phyloP scores from a whole-genome alignment of 1,284 basidiomycete species.

The Anthracocystis setariae region DNA sequence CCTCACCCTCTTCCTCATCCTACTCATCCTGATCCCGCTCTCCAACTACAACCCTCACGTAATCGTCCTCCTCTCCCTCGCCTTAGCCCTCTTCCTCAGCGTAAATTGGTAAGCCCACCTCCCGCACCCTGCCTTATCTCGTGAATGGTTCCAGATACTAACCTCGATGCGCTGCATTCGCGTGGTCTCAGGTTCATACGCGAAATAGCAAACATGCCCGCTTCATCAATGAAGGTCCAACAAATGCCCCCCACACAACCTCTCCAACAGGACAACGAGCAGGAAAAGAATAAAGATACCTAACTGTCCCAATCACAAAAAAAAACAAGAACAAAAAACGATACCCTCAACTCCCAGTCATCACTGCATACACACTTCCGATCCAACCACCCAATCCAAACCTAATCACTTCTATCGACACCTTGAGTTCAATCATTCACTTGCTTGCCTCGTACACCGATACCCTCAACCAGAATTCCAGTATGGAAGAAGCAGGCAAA shows the following conservation, averaged over 20 bases:
- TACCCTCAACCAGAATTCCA: too few relatives aligned
- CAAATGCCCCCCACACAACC: constrained; percentile 53
- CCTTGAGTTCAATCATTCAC: too few relatives aligned
- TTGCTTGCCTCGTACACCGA: too few relatives aligned
- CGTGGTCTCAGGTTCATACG: constrained; percentile 46
- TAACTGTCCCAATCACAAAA: not conserved
- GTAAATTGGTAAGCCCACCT: constrained; percentile 66
- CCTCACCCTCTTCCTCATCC: constrained; percentile 67
- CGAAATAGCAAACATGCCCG: constrained; percentile 52
- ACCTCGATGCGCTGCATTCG: not conserved
- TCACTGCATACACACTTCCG: not conserved
- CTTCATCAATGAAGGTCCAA: constrained; percentile 42
- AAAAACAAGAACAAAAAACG: not conserved
- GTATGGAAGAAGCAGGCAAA: too few relatives aligned
- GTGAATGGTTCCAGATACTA: not conserved
- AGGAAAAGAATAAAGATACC: constrained; percentile 27
- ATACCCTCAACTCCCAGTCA: not conserved
- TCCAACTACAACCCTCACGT: constrained; percentile 68
- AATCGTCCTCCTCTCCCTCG: constrained; percentile 62
- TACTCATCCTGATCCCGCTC: constrained; percentile 60
- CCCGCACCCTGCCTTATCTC: not conserved
- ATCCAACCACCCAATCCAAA: too few relatives aligned
- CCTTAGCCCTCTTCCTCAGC: constrained; percentile 65
- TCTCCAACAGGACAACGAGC: constrained; percentile 12
- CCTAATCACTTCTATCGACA: too few relatives aligned